phyloP scores from a whole-genome alignment of 2,329 filamentous ascomycete genomes.

The Pseudogymnoascus sp. region DNA sequence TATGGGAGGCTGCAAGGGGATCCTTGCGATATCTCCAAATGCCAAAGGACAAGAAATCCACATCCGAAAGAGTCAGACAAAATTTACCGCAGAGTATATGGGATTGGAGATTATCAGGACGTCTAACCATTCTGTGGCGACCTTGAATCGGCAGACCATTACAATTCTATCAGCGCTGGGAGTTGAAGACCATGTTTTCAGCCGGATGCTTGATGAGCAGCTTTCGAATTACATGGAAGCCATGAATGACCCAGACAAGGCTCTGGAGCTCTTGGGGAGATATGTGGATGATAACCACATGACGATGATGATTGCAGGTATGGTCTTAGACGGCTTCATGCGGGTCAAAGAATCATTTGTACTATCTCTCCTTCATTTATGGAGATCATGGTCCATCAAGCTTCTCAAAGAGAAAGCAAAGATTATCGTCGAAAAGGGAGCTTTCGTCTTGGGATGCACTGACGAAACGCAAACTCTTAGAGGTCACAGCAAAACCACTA shows the following conservation, averaged over 20 bases:
- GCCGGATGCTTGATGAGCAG: constrained; percentile 59
- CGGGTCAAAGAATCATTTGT: constrained; percentile 68
- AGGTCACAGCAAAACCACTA: constrained; percentile 56
- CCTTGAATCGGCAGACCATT: constrained; percentile 85
- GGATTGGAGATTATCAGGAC: constrained; percentile 79
- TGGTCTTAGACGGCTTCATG: constrained; percentile 78
- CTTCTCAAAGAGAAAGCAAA: constrained; percentile 87
- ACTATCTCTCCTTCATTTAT: constrained; percentile 69
- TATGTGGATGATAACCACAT: constrained; percentile 81
- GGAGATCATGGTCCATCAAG: constrained; percentile 85
- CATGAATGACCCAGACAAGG: constrained; percentile 56
- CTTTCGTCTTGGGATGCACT: constrained; percentile 79
- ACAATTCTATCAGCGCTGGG: constrained; percentile 73
- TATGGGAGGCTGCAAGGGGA: constrained; percentile 85
- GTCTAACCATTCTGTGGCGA: constrained; percentile 68
- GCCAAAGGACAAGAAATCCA: constrained; percentile 62
- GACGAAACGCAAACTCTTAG: constrained; percentile 73
- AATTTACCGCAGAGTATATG: constrained; percentile 66
- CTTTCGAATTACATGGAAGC: constrained; percentile 61
- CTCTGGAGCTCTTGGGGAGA: constrained; percentile 59
- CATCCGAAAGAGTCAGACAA: constrained; percentile 77
- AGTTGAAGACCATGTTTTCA: constrained; percentile 59
- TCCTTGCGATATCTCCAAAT: constrained; percentile 68
- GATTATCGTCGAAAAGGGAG: constrained; percentile 72
- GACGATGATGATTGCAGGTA: constrained; percentile 63